Evolutionary conservation across 225 moss, liverwort and hornwort species (phyloP), one percentile per base, ranked within the genome.

Genomic region (Bryoerythrophyllum caledonicum): DNA sequence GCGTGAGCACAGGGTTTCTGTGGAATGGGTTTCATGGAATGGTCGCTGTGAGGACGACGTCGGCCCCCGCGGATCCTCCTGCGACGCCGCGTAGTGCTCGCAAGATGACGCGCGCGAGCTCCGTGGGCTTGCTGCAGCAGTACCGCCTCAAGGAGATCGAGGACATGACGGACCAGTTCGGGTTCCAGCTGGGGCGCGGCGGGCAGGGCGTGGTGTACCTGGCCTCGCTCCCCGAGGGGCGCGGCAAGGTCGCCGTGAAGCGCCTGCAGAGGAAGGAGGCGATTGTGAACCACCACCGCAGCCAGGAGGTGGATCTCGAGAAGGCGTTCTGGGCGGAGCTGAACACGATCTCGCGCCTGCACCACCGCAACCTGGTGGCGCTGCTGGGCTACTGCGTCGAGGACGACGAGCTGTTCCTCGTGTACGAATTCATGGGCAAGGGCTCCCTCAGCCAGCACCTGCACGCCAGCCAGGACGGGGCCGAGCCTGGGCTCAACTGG

Each of bases 321-420:
- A 80, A 72, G 21, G 87, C 79, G 10, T 87, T 87, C 26, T 87
- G 87, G 84, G 74, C 68, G 72, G 87, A 87, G 75, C 84, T 87
- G 11, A 87, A 80, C 61, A 80, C 82, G 28, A 87, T 87, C 23
- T 82, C 77, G 4, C 51, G 84, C 4, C 65, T 85, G 4, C 82
- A 87, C 10, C 87, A 87, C 65, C 62, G 82, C 1, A 84, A 82
- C 60, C 61, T 87, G 2, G 87, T 85, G 26, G 79, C 80, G 4
- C 52, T 84, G 2, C 28, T 87, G 7, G 87, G 87, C 0, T 87
- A 84, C 27, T 80, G 87, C 24, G 57, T 80, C 9, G 87, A 87
- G 70, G 79, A 76, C 1, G 87, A 84, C 12, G 84, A 87, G 25
- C 59, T 87, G 72, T 87, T 87, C 60, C 68, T 87, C 37, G 84